Evolutionary conservation across 2,329 filamentous ascomycete genomes (phyloP), one percentile per base, ranked within the genome.

Genomic region (Paraphaeosphaeria minitans): DNA sequence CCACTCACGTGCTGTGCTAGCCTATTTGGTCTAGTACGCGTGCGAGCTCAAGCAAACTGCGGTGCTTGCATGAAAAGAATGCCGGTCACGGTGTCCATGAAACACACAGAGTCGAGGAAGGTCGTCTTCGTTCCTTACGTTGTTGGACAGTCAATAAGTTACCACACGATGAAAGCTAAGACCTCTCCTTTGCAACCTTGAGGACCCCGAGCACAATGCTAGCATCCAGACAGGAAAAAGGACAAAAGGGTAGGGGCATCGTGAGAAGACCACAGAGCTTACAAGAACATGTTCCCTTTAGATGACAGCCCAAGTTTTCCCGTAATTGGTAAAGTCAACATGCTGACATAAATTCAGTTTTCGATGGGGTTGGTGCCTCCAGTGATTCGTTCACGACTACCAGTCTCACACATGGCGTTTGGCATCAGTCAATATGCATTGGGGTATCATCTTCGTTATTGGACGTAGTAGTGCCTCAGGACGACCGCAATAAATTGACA

Each of bases 1-100:
- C 55, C 55, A 55, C 31, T 45, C 53, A 47, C 43, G 43, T 42
- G 52, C 10, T 13, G 27, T 42, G 41, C 51, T 37, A 53, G 27
- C 39, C 51, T 19, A 13, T 4, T 53, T 12, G 3, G 42, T 24
- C 37, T 43, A 21, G 24, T 1, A 39, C 14, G 37, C 35, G 16
- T n/a, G 2, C 24, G 24, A 27, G 24, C 24, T 27, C 3, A 27
- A 27, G 24, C 24, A 27, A 27, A 3, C 6, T 31, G 29, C 29
- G 29, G 35, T 33, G 16, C n/a, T 21, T 4, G 47, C 19, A 27
- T 27, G 24, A 27, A 4, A 27, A 14, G 35, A 37, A 2, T 37
- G 4, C 14, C 13, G 10, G 12, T 14, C 13, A 14, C 14, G 13
- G 13, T 37, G 12, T 16, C 16, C 16, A 16, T 37, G 35, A 1